These are phyloP conservation scores for Cantharellus cinnabarinus DNA, from an alignment of 768 basidiomycete genomes.

Conservation along the genomic window DNA sequence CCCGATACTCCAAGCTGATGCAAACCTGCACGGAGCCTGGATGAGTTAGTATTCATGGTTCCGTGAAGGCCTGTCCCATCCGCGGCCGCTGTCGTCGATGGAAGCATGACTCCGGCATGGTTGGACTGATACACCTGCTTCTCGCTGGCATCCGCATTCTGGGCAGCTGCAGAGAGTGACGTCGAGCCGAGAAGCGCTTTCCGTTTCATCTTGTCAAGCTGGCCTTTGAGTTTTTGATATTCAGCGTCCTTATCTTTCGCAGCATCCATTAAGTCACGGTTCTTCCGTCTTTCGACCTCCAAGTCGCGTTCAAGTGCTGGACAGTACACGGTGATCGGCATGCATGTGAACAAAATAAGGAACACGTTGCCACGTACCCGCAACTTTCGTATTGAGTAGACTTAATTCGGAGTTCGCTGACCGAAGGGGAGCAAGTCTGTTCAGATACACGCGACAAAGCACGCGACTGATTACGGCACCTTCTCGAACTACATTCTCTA, in stretches of 20 bases:
- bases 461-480: conserved; percentile 23
- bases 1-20: background rate
- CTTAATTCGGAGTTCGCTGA: conserved; percentile 60
- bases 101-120: background rate
- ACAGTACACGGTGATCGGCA: background rate
- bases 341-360: background rate
- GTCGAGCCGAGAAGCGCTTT: conserved; percentile 45
- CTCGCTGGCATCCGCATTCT: background rate
- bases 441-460: background rate
- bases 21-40: background rate
- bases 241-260: conserved; percentile 66
- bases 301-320: conserved; percentile 62
- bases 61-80: background rate
- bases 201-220: conserved; percentile 68
- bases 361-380: conserved; percentile 23
- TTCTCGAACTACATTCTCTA: conserved; percentile 72
- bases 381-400: conserved; percentile 45
- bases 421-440: background rate
- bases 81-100: background rate
- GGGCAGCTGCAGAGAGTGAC: background rate
- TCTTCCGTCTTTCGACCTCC: conserved; percentile 56
- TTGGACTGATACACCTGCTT: background rate
- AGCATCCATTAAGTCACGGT: conserved; percentile 51
- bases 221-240: conserved; percentile 73
- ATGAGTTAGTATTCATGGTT: background rate